Conservation (phyloP, 352 stramenopile species). For the Blastocystis sp. region DNA sequence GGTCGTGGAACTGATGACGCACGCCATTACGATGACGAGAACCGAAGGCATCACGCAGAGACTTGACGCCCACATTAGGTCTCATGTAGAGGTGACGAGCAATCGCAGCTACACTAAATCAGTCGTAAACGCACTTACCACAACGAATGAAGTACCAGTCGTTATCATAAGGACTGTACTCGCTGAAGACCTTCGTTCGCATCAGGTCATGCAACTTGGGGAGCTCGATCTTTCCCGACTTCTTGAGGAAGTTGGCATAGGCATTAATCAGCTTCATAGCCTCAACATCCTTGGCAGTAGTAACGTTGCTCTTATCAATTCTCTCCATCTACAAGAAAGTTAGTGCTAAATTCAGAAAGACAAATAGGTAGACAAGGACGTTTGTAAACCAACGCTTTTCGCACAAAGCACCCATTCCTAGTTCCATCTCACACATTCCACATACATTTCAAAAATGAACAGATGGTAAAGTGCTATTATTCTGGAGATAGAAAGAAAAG, state of each 20-base stretch:
- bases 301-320: slow-evolving; percentile 51
- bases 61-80: slow-evolving; percentile 21
- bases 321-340: slow-evolving; percentile 23
- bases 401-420: neutral
- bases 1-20: slow-evolving; percentile 34
- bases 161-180: slow-evolving; percentile 53
- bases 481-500: neutral
- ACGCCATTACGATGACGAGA: slow-evolving; percentile 27
- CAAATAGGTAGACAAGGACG: neutral
- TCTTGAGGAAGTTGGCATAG: slow-evolving; percentile 59
- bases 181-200: slow-evolving; percentile 56
- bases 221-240: slow-evolving; percentile 39
- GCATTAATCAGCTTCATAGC: slow-evolving; percentile 53
- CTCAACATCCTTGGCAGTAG: slow-evolving; percentile 50
- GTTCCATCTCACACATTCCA: neutral
- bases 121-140: neutral
- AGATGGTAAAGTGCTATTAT: neutral
- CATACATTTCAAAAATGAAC: neutral
- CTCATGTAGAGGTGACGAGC: slow-evolving; percentile 54
- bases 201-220: slow-evolving; percentile 62
- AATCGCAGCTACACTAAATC: neutral
- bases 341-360: neutral
- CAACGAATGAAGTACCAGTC: slow-evolving; percentile 57
- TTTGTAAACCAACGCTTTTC: neutral
- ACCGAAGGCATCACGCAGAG: slow-evolving; percentile 23